These are phyloP conservation scores for Jacaranda copaia DNA, from an alignment of 257 asterid species.

Conservation along the genomic window DNA sequence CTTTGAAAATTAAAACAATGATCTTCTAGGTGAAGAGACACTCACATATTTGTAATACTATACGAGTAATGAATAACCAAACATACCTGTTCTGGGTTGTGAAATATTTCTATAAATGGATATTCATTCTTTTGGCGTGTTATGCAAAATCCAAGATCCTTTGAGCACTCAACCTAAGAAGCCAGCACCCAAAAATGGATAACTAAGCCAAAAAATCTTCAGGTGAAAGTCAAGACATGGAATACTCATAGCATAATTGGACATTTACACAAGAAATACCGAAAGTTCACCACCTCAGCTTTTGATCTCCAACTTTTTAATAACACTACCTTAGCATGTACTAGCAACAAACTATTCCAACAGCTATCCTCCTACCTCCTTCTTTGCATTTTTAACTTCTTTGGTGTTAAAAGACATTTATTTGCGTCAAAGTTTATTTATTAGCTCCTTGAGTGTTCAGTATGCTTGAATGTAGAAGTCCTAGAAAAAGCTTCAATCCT, in stretches of 20 bases:
- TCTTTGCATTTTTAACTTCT: too few relatives aligned
- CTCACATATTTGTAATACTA: constrained; percentile 1
- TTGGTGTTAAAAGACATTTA: too few relatives aligned
- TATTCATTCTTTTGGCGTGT: constrained; percentile 88
- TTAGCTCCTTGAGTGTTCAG: too few relatives aligned
- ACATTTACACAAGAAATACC: background rate
- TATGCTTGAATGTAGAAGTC: too few relatives aligned
- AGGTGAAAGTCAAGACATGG: constrained; percentile 7
- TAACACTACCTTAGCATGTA: too few relatives aligned
- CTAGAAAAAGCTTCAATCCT: too few relatives aligned
- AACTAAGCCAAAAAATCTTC: constrained; percentile 4
- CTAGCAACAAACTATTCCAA: too few relatives aligned
- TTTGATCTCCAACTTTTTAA: too few relatives aligned
- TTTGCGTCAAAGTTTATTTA: too few relatives aligned
- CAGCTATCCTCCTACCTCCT: too few relatives aligned
- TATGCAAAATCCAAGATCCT: constrained; percentile 94
- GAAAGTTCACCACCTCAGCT: background rate
- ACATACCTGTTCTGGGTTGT: constrained; percentile 86
- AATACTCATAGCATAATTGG: constrained; percentile 11
- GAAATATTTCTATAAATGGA: constrained; percentile 88
- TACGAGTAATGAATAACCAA: background rate
- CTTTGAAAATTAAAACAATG: background rate
- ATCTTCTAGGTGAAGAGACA: background rate
- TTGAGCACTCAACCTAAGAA: constrained; percentile 90
- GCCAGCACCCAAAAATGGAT: constrained; percentile 31